A percentile compares a stretch with the other conserved stretches of the same genome.
Conservation (phyloP, 495 filamentous ascomycete genomes). For the Talaromyces stipitatus region DNA sequence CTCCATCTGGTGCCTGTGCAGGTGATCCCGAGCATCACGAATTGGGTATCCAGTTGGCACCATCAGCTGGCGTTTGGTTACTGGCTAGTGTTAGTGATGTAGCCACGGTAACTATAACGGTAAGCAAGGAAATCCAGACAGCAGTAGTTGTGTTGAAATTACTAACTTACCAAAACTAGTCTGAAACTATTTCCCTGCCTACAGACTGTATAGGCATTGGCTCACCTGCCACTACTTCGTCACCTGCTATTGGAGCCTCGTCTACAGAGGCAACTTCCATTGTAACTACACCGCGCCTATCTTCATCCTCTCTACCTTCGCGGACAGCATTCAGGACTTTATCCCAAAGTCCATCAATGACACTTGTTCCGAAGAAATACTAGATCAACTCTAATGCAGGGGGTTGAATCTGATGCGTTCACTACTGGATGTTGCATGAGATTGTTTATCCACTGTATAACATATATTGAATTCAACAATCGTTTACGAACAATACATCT, state of each 20-base stretch:
- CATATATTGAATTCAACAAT: no score
- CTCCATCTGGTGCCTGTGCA: constrained; percentile 10
- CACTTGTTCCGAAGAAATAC: not conserved
- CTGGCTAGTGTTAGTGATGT: constrained; percentile 5
- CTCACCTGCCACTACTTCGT: not conserved
- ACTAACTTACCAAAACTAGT: not conserved
- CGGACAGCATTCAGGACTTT: not conserved
- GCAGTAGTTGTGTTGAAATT: not conserved
- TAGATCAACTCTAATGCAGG: not conserved
- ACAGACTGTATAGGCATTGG: not conserved
- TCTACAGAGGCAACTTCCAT: not conserved
- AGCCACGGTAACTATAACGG: constrained; percentile 1
- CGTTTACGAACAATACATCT: no score
- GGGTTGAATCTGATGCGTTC: not conserved
- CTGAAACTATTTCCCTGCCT: not conserved
- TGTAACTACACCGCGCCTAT: not conserved
- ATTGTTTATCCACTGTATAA: not conserved
- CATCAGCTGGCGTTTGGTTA: constrained; percentile 13
- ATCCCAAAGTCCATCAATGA: not conserved
- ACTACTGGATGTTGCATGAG: not conserved
- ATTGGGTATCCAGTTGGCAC: constrained; percentile 12
- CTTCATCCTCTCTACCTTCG: not conserved
- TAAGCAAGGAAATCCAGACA: not conserved
- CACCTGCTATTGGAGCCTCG: not conserved
- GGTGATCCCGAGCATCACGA: constrained; percentile 5